These are phyloP conservation scores for Trichoderma sp. DNA, from an alignment of 2,329 filamentous ascomycete species.

Conservation along the genomic window DNA sequence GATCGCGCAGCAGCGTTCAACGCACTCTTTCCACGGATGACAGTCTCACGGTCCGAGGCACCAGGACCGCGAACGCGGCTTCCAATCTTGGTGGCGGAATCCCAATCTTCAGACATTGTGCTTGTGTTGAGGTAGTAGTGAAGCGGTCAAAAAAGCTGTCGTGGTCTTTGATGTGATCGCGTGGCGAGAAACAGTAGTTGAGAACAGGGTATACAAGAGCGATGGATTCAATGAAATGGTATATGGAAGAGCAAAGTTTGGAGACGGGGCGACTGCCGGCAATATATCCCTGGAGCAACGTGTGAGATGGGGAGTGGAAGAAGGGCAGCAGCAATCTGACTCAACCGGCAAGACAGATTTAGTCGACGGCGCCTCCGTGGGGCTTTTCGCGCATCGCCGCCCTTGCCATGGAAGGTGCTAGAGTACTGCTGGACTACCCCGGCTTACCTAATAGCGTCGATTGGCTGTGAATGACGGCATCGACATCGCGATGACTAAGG, in stretches of 20 bases:
- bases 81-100: constrained; percentile 89
- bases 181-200: constrained; percentile 28
- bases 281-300: constrained; percentile 13
- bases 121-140: constrained; percentile 35
- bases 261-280: background rate
- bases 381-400: constrained; percentile 27
- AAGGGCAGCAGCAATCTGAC: constrained; percentile 36
- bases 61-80: constrained; percentile 76
- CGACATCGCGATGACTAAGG: constrained; percentile 34
- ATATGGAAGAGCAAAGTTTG: background rate
- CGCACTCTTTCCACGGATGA: constrained; percentile 79
- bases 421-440: constrained; percentile 38
- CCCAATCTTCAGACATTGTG: constrained; percentile 74
- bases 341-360: constrained; percentile 44
- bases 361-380: constrained; percentile 32
- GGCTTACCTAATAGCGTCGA: constrained; percentile 27
- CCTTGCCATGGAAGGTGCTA: constrained; percentile 39
- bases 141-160: constrained; percentile 12
- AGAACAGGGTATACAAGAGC: background rate
- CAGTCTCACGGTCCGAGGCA: constrained; percentile 74
- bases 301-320: constrained; percentile 13
- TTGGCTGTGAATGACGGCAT: constrained; percentile 11
- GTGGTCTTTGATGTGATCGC: constrained; percentile 40
- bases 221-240: background rate
- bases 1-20: constrained; percentile 88